A percentile compares a stretch with the other conserved stretches of the same genome.
phyloP scores from a whole-genome alignment of 192 early-diverging fungal species.

The Mortierella hygrophila region DNA sequence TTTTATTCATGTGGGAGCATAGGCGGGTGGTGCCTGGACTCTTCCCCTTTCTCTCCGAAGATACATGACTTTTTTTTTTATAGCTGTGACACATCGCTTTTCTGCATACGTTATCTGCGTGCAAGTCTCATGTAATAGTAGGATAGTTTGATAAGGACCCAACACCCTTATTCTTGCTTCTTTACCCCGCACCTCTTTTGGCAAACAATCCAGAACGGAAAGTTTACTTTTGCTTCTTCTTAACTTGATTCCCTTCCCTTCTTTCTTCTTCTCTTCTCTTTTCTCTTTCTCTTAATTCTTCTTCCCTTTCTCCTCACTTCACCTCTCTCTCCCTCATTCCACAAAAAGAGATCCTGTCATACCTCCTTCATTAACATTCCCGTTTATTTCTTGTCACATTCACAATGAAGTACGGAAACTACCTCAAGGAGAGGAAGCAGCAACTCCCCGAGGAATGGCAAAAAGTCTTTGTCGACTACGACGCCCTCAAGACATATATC shows the following conservation, averaged over 20 bases:
- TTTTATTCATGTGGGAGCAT: not conserved
- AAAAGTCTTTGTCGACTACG: slow-evolving; percentile 79
- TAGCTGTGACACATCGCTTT: slow-evolving; percentile 1
- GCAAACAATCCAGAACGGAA: not conserved
- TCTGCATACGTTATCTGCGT: not conserved
- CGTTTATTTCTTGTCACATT: not conserved
- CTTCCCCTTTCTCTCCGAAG: not conserved
- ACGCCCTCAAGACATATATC: slow-evolving; percentile 73
- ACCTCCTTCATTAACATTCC: not conserved
- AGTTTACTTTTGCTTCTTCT: not conserved
- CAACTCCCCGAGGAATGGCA: slow-evolving; percentile 77
- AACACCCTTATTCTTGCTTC: not conserved
- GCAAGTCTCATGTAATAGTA: not conserved
- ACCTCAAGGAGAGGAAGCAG: slow-evolving; percentile 72
- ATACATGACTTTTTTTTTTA: not conserved
- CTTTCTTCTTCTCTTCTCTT: not conserved
- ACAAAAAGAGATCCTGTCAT: not conserved
- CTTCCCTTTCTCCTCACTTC: not conserved
- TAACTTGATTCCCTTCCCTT: not conserved
- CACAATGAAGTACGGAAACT: slow-evolving; percentile 82
- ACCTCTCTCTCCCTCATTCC: not conserved
- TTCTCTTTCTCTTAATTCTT: not conserved
- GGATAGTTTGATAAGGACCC: not conserved
- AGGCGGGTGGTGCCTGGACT: not conserved
- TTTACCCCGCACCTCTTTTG: slow-evolving; percentile 6